These are phyloP conservation scores for Penicillium occitanis DNA, from an alignment of 2,329 filamentous ascomycete species.

Conservation along the genomic window DNA sequence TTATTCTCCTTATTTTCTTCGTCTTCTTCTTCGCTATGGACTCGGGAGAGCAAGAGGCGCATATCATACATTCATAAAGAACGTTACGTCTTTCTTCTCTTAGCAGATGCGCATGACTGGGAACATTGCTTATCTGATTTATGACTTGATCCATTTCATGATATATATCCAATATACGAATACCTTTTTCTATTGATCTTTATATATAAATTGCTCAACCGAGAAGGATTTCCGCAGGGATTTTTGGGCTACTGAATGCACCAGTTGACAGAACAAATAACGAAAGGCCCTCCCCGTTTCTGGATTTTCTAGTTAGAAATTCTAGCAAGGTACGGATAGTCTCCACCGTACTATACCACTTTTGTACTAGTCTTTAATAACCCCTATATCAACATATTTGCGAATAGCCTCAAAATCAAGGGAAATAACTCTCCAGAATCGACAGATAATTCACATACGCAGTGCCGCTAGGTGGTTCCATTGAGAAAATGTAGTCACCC, in stretches of 20 bases:
- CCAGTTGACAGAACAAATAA: not conserved
- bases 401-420: not conserved
- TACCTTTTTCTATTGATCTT: not conserved
- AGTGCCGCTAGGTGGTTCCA: conserved; percentile 51
- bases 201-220: not conserved
- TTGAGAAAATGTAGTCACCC: conserved; percentile 48
- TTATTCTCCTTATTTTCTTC: not conserved
- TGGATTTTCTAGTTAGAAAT: no score
- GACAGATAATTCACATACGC: not conserved
- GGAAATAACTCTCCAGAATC: not conserved
- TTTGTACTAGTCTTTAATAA: not conserved
- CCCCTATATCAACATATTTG: not conserved
- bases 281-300: not conserved
- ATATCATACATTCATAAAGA: not conserved
- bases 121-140: not conserved
- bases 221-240: not conserved
- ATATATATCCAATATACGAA: not conserved
- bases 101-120: not conserved
- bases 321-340: not conserved
- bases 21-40: not conserved
- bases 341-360: not conserved
- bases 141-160: not conserved
- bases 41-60: not conserved
- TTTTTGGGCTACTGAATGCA: not conserved
- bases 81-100: not conserved